Conservation (phyloP, 2,329 filamentous ascomycete species). For the Hymenoscyphus fraxineus region DNA sequence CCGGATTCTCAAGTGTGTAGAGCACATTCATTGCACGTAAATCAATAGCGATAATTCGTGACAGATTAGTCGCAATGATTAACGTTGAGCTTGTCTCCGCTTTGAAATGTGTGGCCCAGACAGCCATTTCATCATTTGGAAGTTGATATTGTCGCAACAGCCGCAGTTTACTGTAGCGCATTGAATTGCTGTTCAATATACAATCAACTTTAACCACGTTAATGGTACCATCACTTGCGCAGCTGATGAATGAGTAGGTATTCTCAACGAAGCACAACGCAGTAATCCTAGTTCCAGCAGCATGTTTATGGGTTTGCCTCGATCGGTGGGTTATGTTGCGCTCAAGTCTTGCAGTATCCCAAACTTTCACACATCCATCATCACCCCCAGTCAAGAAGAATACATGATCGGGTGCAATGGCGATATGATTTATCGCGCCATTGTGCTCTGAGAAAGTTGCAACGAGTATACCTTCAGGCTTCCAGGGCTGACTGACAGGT, state of each 20-base stretch:
- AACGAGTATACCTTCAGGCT: slow-evolving; percentile 76
- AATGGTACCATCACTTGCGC: slow-evolving; percentile 83
- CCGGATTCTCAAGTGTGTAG: slow-evolving; percentile 78
- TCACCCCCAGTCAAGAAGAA: slow-evolving; percentile 95
- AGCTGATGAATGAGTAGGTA: slow-evolving; percentile 89
- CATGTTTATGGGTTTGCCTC: slow-evolving; percentile 78
- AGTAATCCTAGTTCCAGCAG: slow-evolving; percentile 66
- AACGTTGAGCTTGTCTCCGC: slow-evolving; percentile 78
- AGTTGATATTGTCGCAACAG: slow-evolving; percentile 79
- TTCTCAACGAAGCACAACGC: slow-evolving; percentile 88
- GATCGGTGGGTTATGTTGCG: slow-evolving; percentile 86
- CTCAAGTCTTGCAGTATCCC: slow-evolving; percentile 87
- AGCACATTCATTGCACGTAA: slow-evolving; percentile 80
- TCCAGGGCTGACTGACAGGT: slow-evolving; percentile 62
- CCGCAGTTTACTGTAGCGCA: slow-evolving; percentile 74
- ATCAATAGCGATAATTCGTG: slow-evolving; percentile 78
- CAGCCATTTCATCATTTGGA: slow-evolving; percentile 67
- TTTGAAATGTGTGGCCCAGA: slow-evolving; percentile 92
- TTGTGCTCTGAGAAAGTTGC: slow-evolving; percentile 87
- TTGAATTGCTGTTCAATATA: slow-evolving; percentile 51
- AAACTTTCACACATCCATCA: slow-evolving; percentile 86
- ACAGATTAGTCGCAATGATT: slow-evolving; percentile 80
- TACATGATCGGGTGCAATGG: slow-evolving; percentile 80
- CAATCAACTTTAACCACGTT: slow-evolving; percentile 75
- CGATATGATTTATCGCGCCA: slow-evolving; percentile 75